Base-by-base conservation (phyloP, 106 monocot species). In the Narthecium ossifragum region DNA sequence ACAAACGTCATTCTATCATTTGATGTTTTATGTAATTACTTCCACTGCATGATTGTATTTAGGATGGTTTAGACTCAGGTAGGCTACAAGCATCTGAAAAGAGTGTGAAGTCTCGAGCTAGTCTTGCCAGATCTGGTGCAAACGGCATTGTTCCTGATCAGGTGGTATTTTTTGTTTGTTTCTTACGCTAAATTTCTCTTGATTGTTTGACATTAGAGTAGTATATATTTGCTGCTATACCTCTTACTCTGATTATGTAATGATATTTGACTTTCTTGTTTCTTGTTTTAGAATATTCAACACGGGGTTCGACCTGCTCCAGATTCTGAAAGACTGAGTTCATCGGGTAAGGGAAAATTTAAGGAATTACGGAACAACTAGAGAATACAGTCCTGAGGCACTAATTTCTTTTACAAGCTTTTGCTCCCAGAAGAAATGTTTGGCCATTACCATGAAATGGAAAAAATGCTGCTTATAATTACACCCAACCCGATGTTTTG, bases 71-170 rank as follows among this genome's bases (percentile, higher is more conserved):
- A 22, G 84, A 87, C 56, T 43, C 60, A 62, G 94, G 90, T 32
- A 96, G 78, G 63, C 37, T 68, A 32, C 81, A 67, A 63, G 77
- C 71, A 69, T 78, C 90, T 60, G 98, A 84, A 53, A 98, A 74
- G 64, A 71, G 51, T 64, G 12, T 64, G 43, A 98, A 88, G 70
- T 76, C 96, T 32, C 73, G 98, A 65, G 76, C 68, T 61, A 77
- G 91, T 64, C 68, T 98, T 63, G 75, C 70, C 27, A 75, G 86
- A 63, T 68, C 87, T 56, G 68, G 29, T 46, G 75, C 83, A 40
- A 96, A 99, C 79, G 98, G 89, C 46, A 71, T 98, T 61, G 63
- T 71, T 70, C 20, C 80, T 64, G 98, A 98, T 70, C 83, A 80
- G 63, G 63, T 82, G 54, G 55, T 41, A 12, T 7, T 43, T 43